phyloP scores from a whole-genome alignment of 2,329 filamentous ascomycete species.

The Trichoderma polysporum region DNA sequence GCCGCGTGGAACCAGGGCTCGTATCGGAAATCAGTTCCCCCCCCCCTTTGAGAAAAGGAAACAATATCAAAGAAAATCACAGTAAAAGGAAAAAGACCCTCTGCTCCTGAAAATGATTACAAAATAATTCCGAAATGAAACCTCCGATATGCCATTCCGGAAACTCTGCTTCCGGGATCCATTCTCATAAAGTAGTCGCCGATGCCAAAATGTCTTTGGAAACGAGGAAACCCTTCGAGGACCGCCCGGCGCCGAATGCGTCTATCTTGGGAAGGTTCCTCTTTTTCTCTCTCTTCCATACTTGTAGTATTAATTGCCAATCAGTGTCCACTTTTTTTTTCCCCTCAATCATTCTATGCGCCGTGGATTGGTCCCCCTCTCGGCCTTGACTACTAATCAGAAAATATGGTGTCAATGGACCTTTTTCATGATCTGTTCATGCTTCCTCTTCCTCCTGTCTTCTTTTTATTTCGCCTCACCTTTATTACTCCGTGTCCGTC shows the following conservation, averaged over 20 bases:
- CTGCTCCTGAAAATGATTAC: too few species aligned
- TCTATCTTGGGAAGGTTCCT: not conserved
- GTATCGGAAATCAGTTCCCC: too few species aligned
- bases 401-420: not conserved
- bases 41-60: too few species aligned
- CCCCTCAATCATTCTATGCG: not conserved
- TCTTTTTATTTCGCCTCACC: not conserved
- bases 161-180: too few species aligned
- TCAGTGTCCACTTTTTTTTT: not conserved
- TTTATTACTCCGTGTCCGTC: not conserved
- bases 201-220: too few species aligned
- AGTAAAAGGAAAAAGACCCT: too few species aligned
- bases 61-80: too few species aligned
- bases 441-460: not conserved
- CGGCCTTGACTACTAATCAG: not conserved
- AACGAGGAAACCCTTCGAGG: not conserved
- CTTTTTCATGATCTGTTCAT: not conserved
- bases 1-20: too few species aligned
- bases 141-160: too few species aligned
- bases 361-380: not conserved
- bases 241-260: not conserved
- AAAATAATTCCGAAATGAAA: too few species aligned
- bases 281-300: not conserved
- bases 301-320: not conserved
- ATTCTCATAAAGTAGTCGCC: not conserved